These are phyloP conservation scores for Taphrina sp. DNA, from an alignment of 1,139 yeast species.

Conservation along the genomic window DNA sequence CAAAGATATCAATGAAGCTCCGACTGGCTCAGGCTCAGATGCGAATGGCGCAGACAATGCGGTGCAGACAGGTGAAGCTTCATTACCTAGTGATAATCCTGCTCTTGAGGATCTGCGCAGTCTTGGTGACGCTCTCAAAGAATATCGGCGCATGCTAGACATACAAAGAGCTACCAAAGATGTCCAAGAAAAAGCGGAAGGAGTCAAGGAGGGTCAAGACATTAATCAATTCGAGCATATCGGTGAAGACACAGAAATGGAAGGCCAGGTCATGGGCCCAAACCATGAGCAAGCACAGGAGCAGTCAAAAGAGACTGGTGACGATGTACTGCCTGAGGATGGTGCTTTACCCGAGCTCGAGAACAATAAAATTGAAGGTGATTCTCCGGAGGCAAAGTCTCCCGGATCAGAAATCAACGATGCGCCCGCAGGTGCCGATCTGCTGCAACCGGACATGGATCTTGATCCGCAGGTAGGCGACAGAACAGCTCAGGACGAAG, in stretches of 20 bases:
- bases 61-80: conserved; percentile 1
- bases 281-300: conserved; percentile 85
- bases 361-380: conserved; percentile 43
- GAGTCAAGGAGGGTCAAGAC: not conserved
- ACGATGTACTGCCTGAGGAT: conserved; percentile 71
- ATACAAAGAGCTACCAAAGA: conserved; percentile 17
- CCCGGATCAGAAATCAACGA: no score
- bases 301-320: no score
- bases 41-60: not conserved
- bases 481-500: conserved; percentile 44
- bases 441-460: no score
- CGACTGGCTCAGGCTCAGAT: conserved; percentile 44
- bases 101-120: conserved; percentile 23
- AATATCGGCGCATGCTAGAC: conserved; percentile 27
- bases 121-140: conserved; percentile 32
- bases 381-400: no score
- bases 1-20: conserved; percentile 52
- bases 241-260: conserved; percentile 73
- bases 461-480: no score
- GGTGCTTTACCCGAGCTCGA: conserved; percentile 39
- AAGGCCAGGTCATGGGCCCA: conserved; percentile 90
- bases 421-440: no score
- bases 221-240: conserved; percentile 84
- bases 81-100: not conserved
- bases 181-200: conserved; percentile 5